These are phyloP conservation scores for Juncus effusus DNA, from an alignment of 176 grass and related monocot species.

Conservation along the genomic window DNA sequence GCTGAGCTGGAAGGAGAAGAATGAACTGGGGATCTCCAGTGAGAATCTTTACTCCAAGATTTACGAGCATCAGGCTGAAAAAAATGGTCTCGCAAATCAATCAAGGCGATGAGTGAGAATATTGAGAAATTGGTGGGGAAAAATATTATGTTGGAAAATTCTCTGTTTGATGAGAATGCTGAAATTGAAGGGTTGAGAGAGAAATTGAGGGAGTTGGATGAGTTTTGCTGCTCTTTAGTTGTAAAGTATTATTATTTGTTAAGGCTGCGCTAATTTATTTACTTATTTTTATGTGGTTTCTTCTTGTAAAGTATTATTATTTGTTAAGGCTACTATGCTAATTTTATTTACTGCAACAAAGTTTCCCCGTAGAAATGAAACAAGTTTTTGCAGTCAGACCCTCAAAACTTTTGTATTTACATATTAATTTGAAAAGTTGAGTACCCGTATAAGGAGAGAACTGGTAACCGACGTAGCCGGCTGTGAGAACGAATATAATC, in stretches of 20 bases:
- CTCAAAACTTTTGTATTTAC: no score
- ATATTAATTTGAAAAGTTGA: no score
- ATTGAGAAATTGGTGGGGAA: conserved; percentile 68
- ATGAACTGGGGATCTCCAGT: conserved; percentile 52
- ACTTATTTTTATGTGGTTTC: no score
- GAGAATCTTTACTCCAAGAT: conserved; percentile 46
- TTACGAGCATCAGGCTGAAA: conserved; percentile 43
- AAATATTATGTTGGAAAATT: conserved; percentile 81
- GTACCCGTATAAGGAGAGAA: conserved; percentile 99
- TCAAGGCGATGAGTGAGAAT: conserved; percentile 56
- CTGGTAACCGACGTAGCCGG: conserved; percentile 63
- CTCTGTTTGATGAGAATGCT: conserved; percentile 51
- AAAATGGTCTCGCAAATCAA: conserved; percentile 53
- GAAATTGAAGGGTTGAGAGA: conserved; percentile 62
- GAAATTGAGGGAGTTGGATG: conserved; percentile 54
- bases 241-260: conserved; percentile 35
- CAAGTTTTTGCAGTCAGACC: conserved; percentile 11
- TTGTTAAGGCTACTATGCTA: no score
- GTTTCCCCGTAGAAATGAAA: conserved; percentile 72
- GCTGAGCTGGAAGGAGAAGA: conserved; percentile 53
- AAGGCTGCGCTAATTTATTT: no score
- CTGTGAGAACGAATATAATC: conserved; percentile 70
- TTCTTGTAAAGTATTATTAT: no score
- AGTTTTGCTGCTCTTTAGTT: conserved; percentile 57
- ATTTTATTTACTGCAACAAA: conserved; percentile 39